Percentiles rank a stretch among this genome's conserved stretches.
phyloP scores from a whole-genome alignment of 2,329 filamentous ascomycete species.

The Microsporum canis region DNA sequence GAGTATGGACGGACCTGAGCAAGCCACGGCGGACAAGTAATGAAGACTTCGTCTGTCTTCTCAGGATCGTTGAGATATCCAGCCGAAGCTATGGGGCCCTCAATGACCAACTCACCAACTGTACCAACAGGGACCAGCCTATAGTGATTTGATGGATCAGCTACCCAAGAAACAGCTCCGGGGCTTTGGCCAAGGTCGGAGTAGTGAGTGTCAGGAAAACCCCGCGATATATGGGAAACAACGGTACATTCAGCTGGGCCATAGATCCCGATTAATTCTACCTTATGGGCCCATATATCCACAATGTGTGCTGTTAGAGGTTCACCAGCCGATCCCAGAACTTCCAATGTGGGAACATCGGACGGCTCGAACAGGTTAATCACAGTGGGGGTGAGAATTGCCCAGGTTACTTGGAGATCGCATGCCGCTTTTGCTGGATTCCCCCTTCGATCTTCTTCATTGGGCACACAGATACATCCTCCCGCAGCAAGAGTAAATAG shows the following conservation, averaged over 20 bases:
- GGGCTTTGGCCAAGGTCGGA: neutral
- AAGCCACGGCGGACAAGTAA: conserved; percentile 13
- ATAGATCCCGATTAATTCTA: conserved; percentile 14
- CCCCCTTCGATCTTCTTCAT: conserved; percentile 37
- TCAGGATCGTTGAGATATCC: conserved; percentile 27
- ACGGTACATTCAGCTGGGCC: conserved; percentile 16
- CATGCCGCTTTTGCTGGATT: conserved; percentile 41
- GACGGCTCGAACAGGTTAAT: conserved; percentile 37
- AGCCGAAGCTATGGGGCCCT: conserved; percentile 24
- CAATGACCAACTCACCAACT: conserved; percentile 24
- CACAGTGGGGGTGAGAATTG: conserved; percentile 49
- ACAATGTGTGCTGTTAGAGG: conserved; percentile 23
- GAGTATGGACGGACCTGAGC: neutral
- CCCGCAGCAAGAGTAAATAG: conserved; percentile 40
- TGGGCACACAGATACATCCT: conserved; percentile 49
- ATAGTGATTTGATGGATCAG: conserved; percentile 15
- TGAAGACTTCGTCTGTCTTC: conserved; percentile 21
- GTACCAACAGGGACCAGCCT: conserved; percentile 16
- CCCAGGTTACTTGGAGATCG: conserved; percentile 41
- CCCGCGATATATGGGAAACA: neutral
- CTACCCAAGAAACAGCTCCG: conserved; percentile 15
- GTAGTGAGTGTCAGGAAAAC: too few relatives aligned
- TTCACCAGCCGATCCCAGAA: conserved; percentile 33
- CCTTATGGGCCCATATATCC: conserved; percentile 18
- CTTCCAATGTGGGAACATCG: conserved; percentile 26